Evolutionary conservation across 805 yeast species (phyloP).

Genomic region (Candida odintsovae): DNA sequence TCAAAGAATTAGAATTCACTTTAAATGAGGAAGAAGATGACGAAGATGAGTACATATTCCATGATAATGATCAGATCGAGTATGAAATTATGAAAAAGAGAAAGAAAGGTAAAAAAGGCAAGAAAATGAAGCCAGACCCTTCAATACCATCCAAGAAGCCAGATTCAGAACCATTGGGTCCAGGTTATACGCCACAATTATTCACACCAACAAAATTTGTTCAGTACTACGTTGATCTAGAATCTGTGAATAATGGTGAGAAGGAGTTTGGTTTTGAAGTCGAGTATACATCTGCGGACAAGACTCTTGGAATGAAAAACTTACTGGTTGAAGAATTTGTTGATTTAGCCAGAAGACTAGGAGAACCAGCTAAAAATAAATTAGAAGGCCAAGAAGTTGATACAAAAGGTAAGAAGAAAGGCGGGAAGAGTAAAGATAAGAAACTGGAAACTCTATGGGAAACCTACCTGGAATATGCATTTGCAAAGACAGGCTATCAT

Average conservation of each 20-base stretch:
- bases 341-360: conserved; percentile 47
- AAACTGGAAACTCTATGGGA: conserved; percentile 48
- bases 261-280: conserved; percentile 50
- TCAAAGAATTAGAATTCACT: conserved; percentile 39
- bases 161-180: conserved; percentile 50
- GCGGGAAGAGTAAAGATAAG: conserved; percentile 10
- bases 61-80: conserved; percentile 19
- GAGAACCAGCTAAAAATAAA: conserved; percentile 30
- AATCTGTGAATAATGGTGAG: conserved; percentile 35
- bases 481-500: conserved; percentile 61
- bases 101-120: conserved; percentile 21
- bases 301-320: conserved; percentile 45
- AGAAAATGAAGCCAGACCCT: conserved; percentile 39
- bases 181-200: conserved; percentile 66
- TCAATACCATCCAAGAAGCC: conserved; percentile 64
- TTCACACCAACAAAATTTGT: conserved; percentile 70
- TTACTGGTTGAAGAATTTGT: conserved; percentile 62
- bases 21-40: conserved; percentile 18
- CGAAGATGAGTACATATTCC: conserved; percentile 19
- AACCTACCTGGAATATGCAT: conserved; percentile 50
- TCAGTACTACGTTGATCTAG: conserved; percentile 69
- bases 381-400: not conserved
- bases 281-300: conserved; percentile 66
- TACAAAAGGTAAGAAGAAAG: conserved; percentile 4
- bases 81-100: conserved; percentile 16